Evolutionary conservation across 805 yeast genomes (phyloP), one percentile per base, ranked within the genome.

Genomic region (Candida boidinii): DNA sequence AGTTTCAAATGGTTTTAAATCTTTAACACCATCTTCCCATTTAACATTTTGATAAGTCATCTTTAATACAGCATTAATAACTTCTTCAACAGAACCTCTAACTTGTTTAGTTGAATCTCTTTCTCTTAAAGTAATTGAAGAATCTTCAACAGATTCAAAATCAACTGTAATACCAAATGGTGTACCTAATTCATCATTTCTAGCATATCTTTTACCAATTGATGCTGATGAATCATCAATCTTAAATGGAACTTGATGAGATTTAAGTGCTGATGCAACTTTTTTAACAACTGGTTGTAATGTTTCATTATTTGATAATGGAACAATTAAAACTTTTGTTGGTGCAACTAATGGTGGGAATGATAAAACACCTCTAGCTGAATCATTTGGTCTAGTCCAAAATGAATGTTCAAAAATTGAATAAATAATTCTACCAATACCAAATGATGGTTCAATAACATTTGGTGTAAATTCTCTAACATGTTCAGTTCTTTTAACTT

Each of bases 381-480:
- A 73, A 45, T 83, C 86, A 56, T 83, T 96, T 14, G 94, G 86
- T 64, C 99, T 80, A 35, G 81, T 63, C 95, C 96, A 92, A 82
- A 80, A 92, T 32, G 75, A 71, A 63, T 92, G 99, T 68, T 92
- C 99, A 52, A 88, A 83, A 46, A 90, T 62, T 25, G 95, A 74
- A 66, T 92, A 92, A 44, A 92, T 68, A 58, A 94, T 86, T 68
- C 99, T 88, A 39, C 98, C 98, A 56, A 92, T 81, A 74, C 99
- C 99, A 54, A 92, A 92, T 6, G 99, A 92, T 41, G 99, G 99
- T 67, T 92, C 99, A 51, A 92, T 92, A 40, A 92, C 99, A 56
- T 84, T 87, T 41, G 99, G 99, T 45, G 85, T 84, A 65, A 65
- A 92, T 66, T 94, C 98, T 56, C 97, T 84, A 37, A 92, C 70